phyloP scores from a whole-genome alignment of 352 stramenopile genomes.

The Pythium guiyangense region DNA sequence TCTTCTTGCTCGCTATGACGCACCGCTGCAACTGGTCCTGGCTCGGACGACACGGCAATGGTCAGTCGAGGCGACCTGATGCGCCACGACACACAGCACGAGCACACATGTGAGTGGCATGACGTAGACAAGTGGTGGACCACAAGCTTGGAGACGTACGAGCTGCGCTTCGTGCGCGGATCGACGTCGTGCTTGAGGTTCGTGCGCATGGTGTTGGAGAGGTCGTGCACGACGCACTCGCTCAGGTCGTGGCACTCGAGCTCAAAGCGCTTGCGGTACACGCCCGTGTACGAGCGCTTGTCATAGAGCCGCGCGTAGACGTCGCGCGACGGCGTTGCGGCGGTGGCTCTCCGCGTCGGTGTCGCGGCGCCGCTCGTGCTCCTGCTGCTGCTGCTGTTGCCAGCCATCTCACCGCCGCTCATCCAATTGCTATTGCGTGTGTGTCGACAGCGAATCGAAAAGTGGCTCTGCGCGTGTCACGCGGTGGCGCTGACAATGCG shows the following conservation, averaged over 20 bases:
- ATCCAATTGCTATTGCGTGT: too few relatives aligned
- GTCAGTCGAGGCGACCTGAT: constrained; percentile 14
- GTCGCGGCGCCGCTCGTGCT: background rate
- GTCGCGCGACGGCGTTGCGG: constrained; percentile 14
- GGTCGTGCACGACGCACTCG: constrained; percentile 44
- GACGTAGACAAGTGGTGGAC: too few relatives aligned
- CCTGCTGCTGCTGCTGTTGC: background rate
- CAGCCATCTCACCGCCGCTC: too few relatives aligned
- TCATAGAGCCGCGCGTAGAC: constrained; percentile 58
- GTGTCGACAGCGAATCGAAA: too few relatives aligned
- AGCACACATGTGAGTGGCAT: background rate
- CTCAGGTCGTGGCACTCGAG: constrained; percentile 38
- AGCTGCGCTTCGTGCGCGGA: constrained; percentile 34
- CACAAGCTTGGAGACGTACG: constrained; percentile 18
- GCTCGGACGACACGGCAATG: constrained; percentile 10
- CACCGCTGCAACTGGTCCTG: constrained; percentile 9
- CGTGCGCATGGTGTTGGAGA: constrained; percentile 48
- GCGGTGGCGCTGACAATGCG: too few relatives aligned
- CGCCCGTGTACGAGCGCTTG: constrained; percentile 58
- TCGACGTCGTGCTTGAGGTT: constrained; percentile 52
- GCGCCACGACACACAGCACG: background rate
- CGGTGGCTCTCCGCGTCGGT: background rate
- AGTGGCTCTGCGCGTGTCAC: too few relatives aligned
- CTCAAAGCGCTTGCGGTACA: constrained; percentile 65
- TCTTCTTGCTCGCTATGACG: background rate